A percentile compares a stretch with the other conserved stretches of the same genome.
Evolutionary conservation across 2,329 filamentous ascomycete species (phyloP).

Genomic region (Claviceps fusiformis): DNA sequence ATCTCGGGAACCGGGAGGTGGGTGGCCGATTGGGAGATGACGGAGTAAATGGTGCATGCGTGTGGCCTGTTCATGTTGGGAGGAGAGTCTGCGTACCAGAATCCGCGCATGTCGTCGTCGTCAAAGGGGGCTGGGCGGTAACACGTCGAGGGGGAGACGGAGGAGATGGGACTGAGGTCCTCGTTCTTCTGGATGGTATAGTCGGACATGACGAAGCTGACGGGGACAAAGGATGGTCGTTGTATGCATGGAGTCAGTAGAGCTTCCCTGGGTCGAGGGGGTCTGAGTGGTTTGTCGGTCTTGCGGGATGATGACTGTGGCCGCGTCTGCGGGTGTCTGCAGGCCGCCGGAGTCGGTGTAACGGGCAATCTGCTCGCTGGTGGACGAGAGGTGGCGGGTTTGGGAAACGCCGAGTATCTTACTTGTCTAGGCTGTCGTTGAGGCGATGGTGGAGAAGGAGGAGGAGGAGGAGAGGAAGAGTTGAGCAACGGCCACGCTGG

Average conservation of each 20-base stretch:
- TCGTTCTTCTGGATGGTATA: not conserved
- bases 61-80: not conserved
- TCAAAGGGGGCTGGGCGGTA: not conserved
- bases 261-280: constrained; percentile 16
- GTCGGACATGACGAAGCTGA: constrained; percentile 1
- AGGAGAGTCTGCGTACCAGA: not conserved
- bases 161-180: constrained; percentile 4
- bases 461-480: not conserved
- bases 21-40: constrained; percentile 12
- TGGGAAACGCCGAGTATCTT: constrained; percentile 30
- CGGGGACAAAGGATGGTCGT: constrained; percentile 3
- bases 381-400: constrained; percentile 9
- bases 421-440: constrained; percentile 10
- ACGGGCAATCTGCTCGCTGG: not conserved
- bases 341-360: not conserved
- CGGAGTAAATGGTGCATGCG: constrained; percentile 9
- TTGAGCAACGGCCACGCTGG: constrained; percentile 16
- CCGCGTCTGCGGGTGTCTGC: not conserved
- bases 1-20: constrained; percentile 9
- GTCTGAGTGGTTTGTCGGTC: constrained; percentile 13
- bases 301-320: not conserved
- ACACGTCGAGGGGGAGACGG: constrained; percentile 7
- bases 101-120: not conserved
- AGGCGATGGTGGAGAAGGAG: not conserved
- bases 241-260: constrained; percentile 12